These are phyloP conservation scores for Sclerotinia borealis DNA, from an alignment of 2,329 filamentous ascomycete genomes.

Conservation along the genomic window DNA sequence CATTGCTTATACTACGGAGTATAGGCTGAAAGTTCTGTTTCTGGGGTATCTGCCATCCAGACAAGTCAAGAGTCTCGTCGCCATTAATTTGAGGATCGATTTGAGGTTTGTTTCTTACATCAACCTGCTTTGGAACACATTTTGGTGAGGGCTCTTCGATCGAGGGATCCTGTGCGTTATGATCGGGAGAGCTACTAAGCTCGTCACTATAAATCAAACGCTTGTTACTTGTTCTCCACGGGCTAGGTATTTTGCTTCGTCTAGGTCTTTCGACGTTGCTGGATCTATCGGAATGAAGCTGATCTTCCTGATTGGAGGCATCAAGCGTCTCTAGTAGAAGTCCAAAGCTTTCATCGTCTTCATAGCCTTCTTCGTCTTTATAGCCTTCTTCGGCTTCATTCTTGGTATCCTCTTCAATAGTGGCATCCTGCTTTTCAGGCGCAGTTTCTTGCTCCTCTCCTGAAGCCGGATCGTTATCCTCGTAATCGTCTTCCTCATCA, in stretches of 20 bases:
- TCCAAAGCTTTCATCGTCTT: slow-evolving; percentile 30
- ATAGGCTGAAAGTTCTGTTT: slow-evolving; percentile 31
- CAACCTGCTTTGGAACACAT: neutral
- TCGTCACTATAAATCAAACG: slow-evolving; percentile 30
- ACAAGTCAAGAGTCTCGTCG: slow-evolving; percentile 20
- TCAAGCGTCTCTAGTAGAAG: slow-evolving; percentile 31
- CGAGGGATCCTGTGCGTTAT: slow-evolving; percentile 10
- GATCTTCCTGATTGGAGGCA: slow-evolving; percentile 21
- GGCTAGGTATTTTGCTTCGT: slow-evolving; percentile 30
- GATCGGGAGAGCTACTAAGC: slow-evolving; percentile 19
- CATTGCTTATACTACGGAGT: slow-evolving; percentile 16
- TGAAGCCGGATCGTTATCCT: slow-evolving; percentile 27
- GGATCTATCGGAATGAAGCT: slow-evolving; percentile 18
- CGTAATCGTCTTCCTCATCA: neutral
- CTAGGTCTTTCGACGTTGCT: slow-evolving; percentile 24
- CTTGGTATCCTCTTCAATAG: neutral
- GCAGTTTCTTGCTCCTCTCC: slow-evolving; percentile 28
- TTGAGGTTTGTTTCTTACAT: neutral
- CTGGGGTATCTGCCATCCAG: slow-evolving; percentile 29
- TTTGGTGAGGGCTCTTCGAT: neutral
- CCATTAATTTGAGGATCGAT: slow-evolving; percentile 6
- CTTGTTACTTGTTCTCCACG: slow-evolving; percentile 31
- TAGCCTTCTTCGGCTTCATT: neutral
- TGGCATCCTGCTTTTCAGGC: neutral
- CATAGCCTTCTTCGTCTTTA: slow-evolving; percentile 6